Evolutionary conservation across 768 basidiomycete species (phyloP), one percentile per base, ranked within the genome.

Genomic region (Leucogyrophana mollusca): DNA sequence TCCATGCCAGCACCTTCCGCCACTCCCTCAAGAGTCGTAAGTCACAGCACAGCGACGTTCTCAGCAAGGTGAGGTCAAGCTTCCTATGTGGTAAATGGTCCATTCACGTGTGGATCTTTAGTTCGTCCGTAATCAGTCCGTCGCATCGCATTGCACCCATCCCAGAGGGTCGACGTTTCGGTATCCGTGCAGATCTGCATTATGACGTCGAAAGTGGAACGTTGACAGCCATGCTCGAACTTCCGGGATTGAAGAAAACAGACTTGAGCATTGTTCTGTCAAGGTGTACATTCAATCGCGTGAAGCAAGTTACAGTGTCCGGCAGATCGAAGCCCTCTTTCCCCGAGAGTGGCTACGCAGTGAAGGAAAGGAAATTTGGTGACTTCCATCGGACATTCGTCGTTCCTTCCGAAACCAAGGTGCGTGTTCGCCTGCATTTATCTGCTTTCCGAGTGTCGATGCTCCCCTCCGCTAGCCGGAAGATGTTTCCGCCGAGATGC

Each of bases 201-300:
- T 84, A 79, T 67, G 74, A 82, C 58, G 54, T 60, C 30, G 69
- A 72, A 25, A 76, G 73, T 41, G 72, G 73, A 60, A 58, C 72
- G 32, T 66, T 87, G 56, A 74, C 73, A 47, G 81, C 79, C 42
- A 71, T 80, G 66, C 75, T 87, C 58, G 85, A 88, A 64, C 69
- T 88, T 23, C 87, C 87, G 3, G 87, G 87, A 34, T 69, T 87
- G 59, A 76, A 74, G 57, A 77, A 71, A 51, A 61, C 62, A 51
- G 80, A 86, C 55, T 55, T 89, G 43, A 74, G 65, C 49, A 71
- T 88, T 65, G 73, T 72, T 40, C 73, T 90, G 45, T 75, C 77
- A 40, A 81, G 77, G 50, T 81, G 80, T 58, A 60, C 72, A 46
- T 77, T 79, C 69, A 87, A 80, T 52, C 73, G 79, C 50, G 73